Conservation (phyloP, 2,329 filamentous ascomycete species). For the Hymenoscyphus linearis region DNA sequence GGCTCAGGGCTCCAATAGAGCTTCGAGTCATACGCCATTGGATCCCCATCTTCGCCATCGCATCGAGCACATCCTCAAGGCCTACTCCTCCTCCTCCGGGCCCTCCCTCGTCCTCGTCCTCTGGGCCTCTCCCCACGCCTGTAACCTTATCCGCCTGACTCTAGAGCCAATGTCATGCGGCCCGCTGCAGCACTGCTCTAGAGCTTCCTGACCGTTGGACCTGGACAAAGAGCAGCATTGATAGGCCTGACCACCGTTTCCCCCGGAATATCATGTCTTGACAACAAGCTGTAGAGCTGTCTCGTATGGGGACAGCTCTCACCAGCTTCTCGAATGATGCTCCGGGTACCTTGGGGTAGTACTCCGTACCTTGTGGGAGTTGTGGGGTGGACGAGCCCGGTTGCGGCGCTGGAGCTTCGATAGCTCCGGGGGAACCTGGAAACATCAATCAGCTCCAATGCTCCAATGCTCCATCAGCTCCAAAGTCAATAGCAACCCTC, state of each 20-base stretch:
- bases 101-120: constrained; percentile 3
- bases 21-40: constrained; percentile 10
- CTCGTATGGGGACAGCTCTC: background rate
- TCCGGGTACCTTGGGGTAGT: background rate
- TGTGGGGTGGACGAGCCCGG: background rate
- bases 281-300: background rate
- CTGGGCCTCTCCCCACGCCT: constrained; percentile 10
- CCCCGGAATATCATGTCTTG: background rate
- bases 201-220: background rate
- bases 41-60: constrained; percentile 1
- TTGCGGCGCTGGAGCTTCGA: background rate
- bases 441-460: background rate
- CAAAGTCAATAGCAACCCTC: no score
- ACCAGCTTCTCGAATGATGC: background rate
- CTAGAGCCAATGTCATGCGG: background rate
- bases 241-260: background rate
- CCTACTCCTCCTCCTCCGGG: no score
- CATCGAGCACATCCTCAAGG: no score
- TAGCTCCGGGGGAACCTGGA: background rate
- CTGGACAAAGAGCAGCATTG: background rate
- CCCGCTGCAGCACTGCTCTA: background rate
- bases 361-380: background rate
- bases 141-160: background rate
- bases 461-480: background rate
- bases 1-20: background rate